phyloP scores from a whole-genome alignment of 495 filamentous ascomycete species.

The Collariella sp. region DNA sequence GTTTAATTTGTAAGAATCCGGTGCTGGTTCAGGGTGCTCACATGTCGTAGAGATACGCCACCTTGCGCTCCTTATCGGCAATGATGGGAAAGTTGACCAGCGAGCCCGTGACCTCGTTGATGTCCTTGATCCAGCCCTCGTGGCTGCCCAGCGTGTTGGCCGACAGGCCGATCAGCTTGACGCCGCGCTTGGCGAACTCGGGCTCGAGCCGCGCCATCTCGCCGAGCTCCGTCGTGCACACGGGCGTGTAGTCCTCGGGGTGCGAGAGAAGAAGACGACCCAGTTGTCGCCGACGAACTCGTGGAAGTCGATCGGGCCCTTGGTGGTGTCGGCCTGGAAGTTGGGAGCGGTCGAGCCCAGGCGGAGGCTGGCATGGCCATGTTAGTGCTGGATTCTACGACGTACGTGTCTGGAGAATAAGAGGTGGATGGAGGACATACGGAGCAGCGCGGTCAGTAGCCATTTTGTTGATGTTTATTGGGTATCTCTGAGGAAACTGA shows the following conservation, averaged over 20 bases:
- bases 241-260: constrained; percentile 87
- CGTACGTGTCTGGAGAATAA: neutral
- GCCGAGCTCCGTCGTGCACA: constrained; percentile 98
- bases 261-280: constrained; percentile 97
- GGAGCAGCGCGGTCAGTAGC: constrained; percentile 41
- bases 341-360: constrained; percentile 85
- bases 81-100: constrained; percentile 91
- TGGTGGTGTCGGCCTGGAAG: constrained; percentile 89
- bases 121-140: constrained; percentile 85
- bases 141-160: constrained; percentile 65
- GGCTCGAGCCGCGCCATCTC: constrained; percentile 94
- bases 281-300: constrained; percentile 91
- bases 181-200: constrained; percentile 87
- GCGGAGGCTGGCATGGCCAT: constrained; percentile 52
- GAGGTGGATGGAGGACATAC: constrained; percentile 30
- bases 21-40: too few relatives aligned
- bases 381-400: constrained; percentile 1
- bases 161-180: constrained; percentile 92
- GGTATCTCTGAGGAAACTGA: constrained; percentile 3
- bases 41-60: constrained; percentile 93
- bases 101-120: constrained; percentile 80
- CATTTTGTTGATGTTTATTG: constrained; percentile 35
- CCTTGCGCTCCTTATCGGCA: constrained; percentile 89
- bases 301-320: constrained; percentile 91
- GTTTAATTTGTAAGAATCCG: neutral